Evolutionary conservation across 2,329 filamentous ascomycete species (phyloP), one percentile per base, ranked within the genome.

Genomic region (Xylaria sp.): DNA sequence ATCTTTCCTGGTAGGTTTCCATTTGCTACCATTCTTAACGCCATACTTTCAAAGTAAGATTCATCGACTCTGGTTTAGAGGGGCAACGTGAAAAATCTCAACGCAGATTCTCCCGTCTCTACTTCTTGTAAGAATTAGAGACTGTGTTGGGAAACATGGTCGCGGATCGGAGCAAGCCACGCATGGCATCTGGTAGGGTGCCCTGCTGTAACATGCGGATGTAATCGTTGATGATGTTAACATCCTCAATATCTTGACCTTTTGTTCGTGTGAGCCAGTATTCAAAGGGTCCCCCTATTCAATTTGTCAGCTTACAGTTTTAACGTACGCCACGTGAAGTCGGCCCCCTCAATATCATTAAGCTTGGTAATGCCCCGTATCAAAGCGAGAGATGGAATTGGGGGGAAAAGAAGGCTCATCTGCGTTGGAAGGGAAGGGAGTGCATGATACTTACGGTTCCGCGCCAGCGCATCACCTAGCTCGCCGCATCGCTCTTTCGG

Each of bases 81-180:
- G 15, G n/a, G 18, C 8, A 46, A 18, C 12, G 10, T 23, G 28
- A 72, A 86, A 86, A 23, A 85, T 88, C 1, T 85, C 78, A 0
- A 76, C 86, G 1, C 85, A 2, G n/a, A 88, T 71, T 84, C 86
- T 0, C 83, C 88, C 50, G 83, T 82, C 0, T 79, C 87, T 15
- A 86, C 86, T 15, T 70, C 60, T 69, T 70, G 28, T 72, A 69
- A 1, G 68, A 63, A 25, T 70, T 72, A 8, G 71, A 68, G 1
- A 71, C 66, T 7, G 63, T 71, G 46, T 78, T 79, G 4, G 80
- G 80, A 48, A 82, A 82, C 2, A 72, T 67, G 7, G 75, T 72
- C 1, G 80, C 80, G n/a, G 80, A 79, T 39, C 78, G 74, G 59
- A 78, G 80, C 3, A 81, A 70, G 20, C 76, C 75, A 32, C 81